Evolutionary conservation across 805 yeast species (phyloP), one percentile per base, ranked within the genome.

Genomic region (Metschnikowia amazonensis): DNA sequence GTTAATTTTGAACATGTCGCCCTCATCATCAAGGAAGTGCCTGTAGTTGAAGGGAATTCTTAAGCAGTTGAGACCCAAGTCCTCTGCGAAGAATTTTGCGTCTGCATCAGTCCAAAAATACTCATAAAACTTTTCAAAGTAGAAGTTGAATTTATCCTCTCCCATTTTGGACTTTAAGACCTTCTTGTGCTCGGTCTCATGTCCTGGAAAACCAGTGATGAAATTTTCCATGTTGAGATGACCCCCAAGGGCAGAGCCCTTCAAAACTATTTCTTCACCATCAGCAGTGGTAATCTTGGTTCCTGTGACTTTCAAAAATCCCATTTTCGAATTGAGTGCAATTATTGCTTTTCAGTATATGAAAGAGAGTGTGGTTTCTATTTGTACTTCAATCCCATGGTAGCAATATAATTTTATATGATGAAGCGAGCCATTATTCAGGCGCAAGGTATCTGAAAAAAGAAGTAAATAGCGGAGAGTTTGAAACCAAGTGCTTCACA

Each of bases 151-250:
- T 54, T 76, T 76, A 47, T 75, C 77, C 44, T 68, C 52, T 35
- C 81, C 81, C 49, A 76, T 66, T 36, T 58, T 68, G 37, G 56
- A 46, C 49, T 58, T 53, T 44, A 76, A 46, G 1, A 72, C 74
- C 37, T 60, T 50, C 55, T 75, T 75, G 52, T 74, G 78, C 52
- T 76, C 79, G 17, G 76, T 67, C 53, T 76, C 81, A 51, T 72
- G 77, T 3, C 80, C 80, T 9, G 80, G 78, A 49, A 70, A 76
- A 4, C 80, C 80, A 23, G 79, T 76, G 52, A 76, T 76, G 69
- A 76, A 76, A 59, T 76, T 76, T 58, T 76, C 80, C 80, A 76
- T 76, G 58, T 76, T 76, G 48, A 76, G 66, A 48, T 71, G 77
- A 36, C 79, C 79, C 37, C 80, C 80, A 25, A 63, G 65, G 42